These are phyloP conservation scores for Heritiera fomes DNA, from an alignment of 345 rosid species.

Conservation along the genomic window DNA sequence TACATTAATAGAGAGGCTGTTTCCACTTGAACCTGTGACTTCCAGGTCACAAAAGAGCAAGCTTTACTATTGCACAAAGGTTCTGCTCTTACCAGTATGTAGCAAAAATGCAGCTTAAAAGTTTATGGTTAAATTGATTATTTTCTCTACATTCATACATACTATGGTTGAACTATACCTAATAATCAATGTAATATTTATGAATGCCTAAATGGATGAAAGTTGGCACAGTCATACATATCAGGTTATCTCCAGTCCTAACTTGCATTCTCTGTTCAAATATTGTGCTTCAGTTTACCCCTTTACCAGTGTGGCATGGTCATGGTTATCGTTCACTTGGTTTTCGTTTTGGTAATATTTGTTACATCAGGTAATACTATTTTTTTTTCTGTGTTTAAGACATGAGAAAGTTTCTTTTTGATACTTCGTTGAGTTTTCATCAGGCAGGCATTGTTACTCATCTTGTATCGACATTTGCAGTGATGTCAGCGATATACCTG, in stretches of 20 bases:
- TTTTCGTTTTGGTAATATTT: slow-evolving; percentile 79
- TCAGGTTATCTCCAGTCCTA: not conserved
- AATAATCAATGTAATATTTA: not conserved
- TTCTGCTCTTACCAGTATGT: not conserved
- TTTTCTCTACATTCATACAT: not conserved
- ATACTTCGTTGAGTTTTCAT: not conserved
- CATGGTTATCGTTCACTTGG: slow-evolving; percentile 82
- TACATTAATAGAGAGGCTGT: too few relatives aligned
- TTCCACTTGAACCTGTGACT: too few relatives aligned
- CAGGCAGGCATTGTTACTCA: not conserved
- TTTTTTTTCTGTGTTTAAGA: not conserved
- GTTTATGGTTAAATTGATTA: not conserved
- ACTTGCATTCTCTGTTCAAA: slow-evolving; percentile 8
- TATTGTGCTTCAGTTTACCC: slow-evolving; percentile 59
- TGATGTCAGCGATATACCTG: slow-evolving; percentile 87
- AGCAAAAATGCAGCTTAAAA: not conserved
- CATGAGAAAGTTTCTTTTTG: not conserved
- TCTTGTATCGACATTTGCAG: slow-evolving; percentile 41
- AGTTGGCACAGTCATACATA: not conserved
- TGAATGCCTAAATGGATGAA: not conserved
- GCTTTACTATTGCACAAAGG: too few relatives aligned
- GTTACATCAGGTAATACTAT: slow-evolving; percentile 72
- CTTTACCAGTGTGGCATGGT: slow-evolving; percentile 98
- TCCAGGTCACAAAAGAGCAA: too few relatives aligned
- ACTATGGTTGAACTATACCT: slow-evolving; percentile 6